Evolutionary conservation across 768 basidiomycete species (phyloP).

Genomic region (Tricholoma furcatifolium): DNA sequence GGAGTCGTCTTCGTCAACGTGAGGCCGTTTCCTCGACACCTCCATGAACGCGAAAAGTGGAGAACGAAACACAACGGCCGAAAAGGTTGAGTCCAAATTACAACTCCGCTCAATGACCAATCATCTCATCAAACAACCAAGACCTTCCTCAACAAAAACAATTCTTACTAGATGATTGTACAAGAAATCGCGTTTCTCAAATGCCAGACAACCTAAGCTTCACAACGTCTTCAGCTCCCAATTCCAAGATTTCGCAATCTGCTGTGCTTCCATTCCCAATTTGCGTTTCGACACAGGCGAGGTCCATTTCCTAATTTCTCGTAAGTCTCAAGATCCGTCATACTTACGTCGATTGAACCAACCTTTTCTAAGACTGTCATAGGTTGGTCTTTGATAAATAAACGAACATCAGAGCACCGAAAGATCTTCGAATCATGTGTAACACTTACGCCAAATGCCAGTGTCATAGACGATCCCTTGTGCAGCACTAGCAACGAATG

Average conservation of each 20-base stretch:
- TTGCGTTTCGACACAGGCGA: slow-evolving; percentile 92
- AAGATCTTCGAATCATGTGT: neutral
- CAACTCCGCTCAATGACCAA: slow-evolving; percentile 43
- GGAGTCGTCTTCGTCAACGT: slow-evolving; percentile 49
- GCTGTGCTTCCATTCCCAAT: slow-evolving; percentile 72
- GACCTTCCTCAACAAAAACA: no score
- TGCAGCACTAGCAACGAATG: slow-evolving; percentile 75
- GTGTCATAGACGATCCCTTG: slow-evolving; percentile 88
- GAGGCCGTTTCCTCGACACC: slow-evolving; percentile 56
- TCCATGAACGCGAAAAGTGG: slow-evolving; percentile 38
- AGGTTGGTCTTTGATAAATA: slow-evolving; percentile 72
- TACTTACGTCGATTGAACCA: slow-evolving; percentile 18
- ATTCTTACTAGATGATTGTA: neutral
- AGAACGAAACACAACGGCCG: slow-evolving; percentile 14
- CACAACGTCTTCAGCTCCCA: slow-evolving; percentile 29
- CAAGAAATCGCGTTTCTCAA: slow-evolving; percentile 1
- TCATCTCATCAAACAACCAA: slow-evolving; percentile 13
- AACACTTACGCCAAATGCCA: slow-evolving; percentile 85
- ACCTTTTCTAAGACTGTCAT: slow-evolving; percentile 81
- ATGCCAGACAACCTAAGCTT: slow-evolving; percentile 30
- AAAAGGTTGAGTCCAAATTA: slow-evolving; percentile 27
- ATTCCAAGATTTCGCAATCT: slow-evolving; percentile 86
- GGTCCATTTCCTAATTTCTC: slow-evolving; percentile 59
- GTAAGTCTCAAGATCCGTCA: slow-evolving; percentile 1
- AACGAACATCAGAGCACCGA: slow-evolving; percentile 7